These are phyloP conservation scores for Planoprotostelium fungivorum DNA, from an alignment of 78 protist species.

Conservation along the genomic window DNA sequence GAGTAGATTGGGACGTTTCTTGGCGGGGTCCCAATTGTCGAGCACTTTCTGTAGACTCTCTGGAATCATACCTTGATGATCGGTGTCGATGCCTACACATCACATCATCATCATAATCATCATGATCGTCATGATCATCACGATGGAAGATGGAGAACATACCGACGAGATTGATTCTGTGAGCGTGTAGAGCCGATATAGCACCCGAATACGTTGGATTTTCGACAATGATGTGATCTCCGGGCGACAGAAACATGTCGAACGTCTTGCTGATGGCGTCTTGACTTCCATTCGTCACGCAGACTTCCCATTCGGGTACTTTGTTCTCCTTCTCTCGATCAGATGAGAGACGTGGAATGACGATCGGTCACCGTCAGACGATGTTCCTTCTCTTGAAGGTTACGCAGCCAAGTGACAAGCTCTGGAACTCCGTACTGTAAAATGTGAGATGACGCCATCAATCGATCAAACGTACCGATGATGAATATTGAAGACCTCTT, in stretches of 20 bases:
- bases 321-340: background rate
- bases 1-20: slow-evolving; percentile 39
- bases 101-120: too few species aligned
- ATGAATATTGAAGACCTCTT: background rate
- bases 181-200: background rate
- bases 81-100: slow-evolving; percentile 38
- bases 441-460: background rate
- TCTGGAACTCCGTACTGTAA: background rate
- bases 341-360: background rate
- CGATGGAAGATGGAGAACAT: background rate
- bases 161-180: background rate
- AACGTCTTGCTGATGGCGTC: slow-evolving; percentile 21
- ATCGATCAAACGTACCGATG: background rate
- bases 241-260: slow-evolving; percentile 13
- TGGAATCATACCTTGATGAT: slow-evolving; percentile 45
- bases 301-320: slow-evolving; percentile 15
- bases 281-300: slow-evolving; percentile 40
- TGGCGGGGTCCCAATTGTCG: slow-evolving; percentile 5
- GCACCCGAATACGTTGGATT: slow-evolving; percentile 37
- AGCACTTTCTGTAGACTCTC: slow-evolving; percentile 6
- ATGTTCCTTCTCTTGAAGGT: background rate
- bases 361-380: background rate
- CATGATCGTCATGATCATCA: background rate
- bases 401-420: background rate
- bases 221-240: slow-evolving; percentile 32